phyloP scores from a whole-genome alignment of 148 eudicot species.

The Dianthus caryophyllus region DNA sequence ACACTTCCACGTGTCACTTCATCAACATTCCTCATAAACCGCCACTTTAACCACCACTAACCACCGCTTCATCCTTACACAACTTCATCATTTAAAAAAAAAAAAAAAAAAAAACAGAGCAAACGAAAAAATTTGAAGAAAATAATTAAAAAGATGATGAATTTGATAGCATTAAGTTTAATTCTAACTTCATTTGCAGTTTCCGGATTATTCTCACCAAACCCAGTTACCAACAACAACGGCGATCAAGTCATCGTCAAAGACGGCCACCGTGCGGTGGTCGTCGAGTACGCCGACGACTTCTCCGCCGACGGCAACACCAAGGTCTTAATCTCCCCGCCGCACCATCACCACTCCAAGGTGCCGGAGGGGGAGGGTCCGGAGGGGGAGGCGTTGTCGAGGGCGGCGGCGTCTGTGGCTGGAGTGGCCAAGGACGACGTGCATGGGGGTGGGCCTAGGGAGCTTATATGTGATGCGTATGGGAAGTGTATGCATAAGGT shows the following conservation, averaged over 20 bases:
- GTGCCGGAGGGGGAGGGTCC: neutral
- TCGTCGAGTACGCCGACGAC: conserved; percentile 52
- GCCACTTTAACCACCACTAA: neutral
- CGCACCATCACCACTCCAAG: conserved; percentile 8
- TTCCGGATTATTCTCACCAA: conserved; percentile 55
- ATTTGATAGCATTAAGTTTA: conserved; percentile 45
- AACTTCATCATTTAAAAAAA: no score
- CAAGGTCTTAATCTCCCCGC: conserved; percentile 55
- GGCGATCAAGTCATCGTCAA: conserved; percentile 38
- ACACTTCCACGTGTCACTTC: conserved; percentile 15
- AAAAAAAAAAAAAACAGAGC: neutral
- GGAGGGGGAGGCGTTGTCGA: conserved; percentile 14
- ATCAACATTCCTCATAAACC: neutral
- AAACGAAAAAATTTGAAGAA: neutral
- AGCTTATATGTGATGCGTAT: conserved; percentile 31
- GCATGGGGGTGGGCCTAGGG: conserved; percentile 26
- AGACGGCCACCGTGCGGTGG: conserved; percentile 59
- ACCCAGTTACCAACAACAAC: conserved; percentile 21
- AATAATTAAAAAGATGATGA: conserved; percentile 45
- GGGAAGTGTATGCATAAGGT: conserved; percentile 37
- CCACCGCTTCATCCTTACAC: no score
- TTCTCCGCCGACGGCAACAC: conserved; percentile 43
- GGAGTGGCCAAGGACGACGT: conserved; percentile 25
- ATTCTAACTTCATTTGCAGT: conserved; percentile 41
- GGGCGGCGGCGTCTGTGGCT: conserved; percentile 22